A percentile compares a stretch with the other conserved stretches of the same genome.
These are phyloP conservation scores for Claviceps humidiphila DNA, from an alignment of 2,329 filamentous ascomycete genomes.

Conservation along the genomic window DNA sequence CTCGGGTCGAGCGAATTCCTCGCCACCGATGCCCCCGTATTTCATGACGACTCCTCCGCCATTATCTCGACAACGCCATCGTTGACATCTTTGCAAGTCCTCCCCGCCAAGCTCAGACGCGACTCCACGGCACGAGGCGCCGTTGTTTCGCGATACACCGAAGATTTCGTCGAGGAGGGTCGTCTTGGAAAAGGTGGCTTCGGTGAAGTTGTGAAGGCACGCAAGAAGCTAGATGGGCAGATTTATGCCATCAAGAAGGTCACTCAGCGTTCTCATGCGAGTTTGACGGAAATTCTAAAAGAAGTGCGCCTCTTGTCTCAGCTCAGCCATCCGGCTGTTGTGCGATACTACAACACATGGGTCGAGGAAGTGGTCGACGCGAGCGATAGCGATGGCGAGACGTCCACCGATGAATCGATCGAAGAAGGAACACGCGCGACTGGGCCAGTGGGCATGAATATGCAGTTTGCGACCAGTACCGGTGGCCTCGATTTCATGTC, in stretches of 20 bases:
- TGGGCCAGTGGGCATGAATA: conserved; percentile 27
- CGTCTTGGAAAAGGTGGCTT: conserved; percentile 87
- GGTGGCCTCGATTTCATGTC: conserved; percentile 88
- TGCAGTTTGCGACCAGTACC: conserved; percentile 58
- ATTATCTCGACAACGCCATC: conserved; percentile 29
- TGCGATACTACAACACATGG: conserved; percentile 94
- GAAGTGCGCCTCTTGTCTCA: conserved; percentile 84
- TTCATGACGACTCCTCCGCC: conserved; percentile 31
- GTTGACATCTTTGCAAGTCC: conserved; percentile 26
- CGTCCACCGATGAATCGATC: conserved; percentile 35
- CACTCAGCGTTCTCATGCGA: conserved; percentile 63
- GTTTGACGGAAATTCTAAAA: conserved; percentile 68
- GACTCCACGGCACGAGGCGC: conserved; percentile 45
- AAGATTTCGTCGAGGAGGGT: conserved; percentile 84
- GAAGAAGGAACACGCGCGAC: conserved; percentile 23
- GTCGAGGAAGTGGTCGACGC: conserved; percentile 56
- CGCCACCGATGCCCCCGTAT: conserved; percentile 48
- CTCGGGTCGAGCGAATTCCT: conserved; percentile 52
- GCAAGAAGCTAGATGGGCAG: conserved; percentile 85
- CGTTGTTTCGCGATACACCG: conserved; percentile 61
- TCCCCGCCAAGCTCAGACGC: conserved; percentile 39
- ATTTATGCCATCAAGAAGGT: conserved; percentile 98
- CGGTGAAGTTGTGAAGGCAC: conserved; percentile 88
- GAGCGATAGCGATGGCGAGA: conserved; percentile 43
- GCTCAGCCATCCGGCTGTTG: conserved; percentile 74